Evolutionary conservation across 768 basidiomycete species (phyloP).

Genomic region (Exsudoporus frostii): DNA sequence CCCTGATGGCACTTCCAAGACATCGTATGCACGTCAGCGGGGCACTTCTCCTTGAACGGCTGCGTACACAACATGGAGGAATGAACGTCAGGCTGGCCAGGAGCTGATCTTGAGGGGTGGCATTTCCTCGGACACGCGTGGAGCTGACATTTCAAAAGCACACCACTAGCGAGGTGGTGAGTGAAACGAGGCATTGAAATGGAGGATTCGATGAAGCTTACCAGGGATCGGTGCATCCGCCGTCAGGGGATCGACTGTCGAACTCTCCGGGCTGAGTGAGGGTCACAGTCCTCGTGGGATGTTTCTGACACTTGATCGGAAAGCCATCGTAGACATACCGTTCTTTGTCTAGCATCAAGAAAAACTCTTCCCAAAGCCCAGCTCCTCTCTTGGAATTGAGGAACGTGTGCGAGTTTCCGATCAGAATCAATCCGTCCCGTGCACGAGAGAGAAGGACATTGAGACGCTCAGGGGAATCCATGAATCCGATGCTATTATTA

Average conservation of each 20-base stretch:
- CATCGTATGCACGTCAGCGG: conserved; percentile 39
- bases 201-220: conserved; percentile 25
- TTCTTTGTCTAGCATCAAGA: conserved; percentile 39
- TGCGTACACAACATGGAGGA: conserved; percentile 41
- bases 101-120: conserved; percentile 52
- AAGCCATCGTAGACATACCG: conserved; percentile 58
- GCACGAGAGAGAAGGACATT: conserved; percentile 75
- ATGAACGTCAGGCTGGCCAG: conserved; percentile 30
- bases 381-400: conserved; percentile 49
- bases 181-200: neutral
- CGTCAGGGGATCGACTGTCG: conserved; percentile 53
- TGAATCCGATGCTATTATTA: conserved; percentile 61
- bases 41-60: conserved; percentile 39
- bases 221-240: conserved; percentile 63
- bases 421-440: conserved; percentile 59
- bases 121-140: conserved; percentile 63
- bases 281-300: conserved; percentile 39
- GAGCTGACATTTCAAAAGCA: conserved; percentile 12
- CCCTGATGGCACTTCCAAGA: conserved; percentile 45
- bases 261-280: conserved; percentile 47
- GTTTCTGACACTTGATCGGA: conserved; percentile 56
- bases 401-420: conserved; percentile 67
- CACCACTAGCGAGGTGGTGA: conserved; percentile 6
- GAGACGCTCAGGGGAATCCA: conserved; percentile 64
- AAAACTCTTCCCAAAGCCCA: conserved; percentile 49